Conservation (phyloP, 2,329 filamentous ascomycete genomes). For the Fusarium circinatum region DNA sequence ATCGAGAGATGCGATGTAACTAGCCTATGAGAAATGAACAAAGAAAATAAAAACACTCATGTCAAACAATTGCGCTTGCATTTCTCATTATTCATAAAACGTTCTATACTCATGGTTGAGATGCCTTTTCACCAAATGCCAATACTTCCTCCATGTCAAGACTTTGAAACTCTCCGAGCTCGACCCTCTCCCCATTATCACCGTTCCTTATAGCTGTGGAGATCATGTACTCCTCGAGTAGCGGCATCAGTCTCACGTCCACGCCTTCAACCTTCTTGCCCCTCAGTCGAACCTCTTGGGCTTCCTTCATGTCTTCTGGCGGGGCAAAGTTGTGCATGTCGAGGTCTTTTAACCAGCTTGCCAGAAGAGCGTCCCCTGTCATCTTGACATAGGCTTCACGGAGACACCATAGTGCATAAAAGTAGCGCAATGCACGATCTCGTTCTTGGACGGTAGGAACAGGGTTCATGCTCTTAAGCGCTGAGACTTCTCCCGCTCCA, state of each 20-base stretch:
- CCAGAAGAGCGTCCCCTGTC: conserved; percentile 80
- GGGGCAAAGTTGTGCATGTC: conserved; percentile 74
- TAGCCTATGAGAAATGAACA: conserved; percentile 18
- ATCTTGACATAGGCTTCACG: conserved; percentile 87
- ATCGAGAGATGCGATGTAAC: not conserved
- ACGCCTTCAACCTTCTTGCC: conserved; percentile 48
- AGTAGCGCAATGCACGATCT: conserved; percentile 72
- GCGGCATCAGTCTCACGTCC: conserved; percentile 50
- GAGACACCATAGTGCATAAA: conserved; percentile 83
- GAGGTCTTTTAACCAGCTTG: conserved; percentile 75
- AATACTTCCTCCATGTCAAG: conserved; percentile 59
- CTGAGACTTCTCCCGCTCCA: conserved; percentile 66
- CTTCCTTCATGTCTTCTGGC: conserved; percentile 51
- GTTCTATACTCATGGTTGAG: not conserved
- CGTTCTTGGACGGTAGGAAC: conserved; percentile 37
- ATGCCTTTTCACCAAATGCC: conserved; percentile 52
- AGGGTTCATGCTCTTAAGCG: conserved; percentile 63
- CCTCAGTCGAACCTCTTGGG: conserved; percentile 48
- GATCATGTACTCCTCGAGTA: conserved; percentile 65
- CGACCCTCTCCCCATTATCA: conserved; percentile 52
- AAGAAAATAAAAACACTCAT: not conserved
- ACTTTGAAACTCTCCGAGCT: conserved; percentile 55
- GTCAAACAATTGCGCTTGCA: not conserved
- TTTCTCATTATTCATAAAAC: conserved; percentile 4
- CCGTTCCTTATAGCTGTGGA: conserved; percentile 61